These are phyloP conservation scores for Russula lepida DNA, from an alignment of 768 basidiomycete species.

Conservation along the genomic window DNA sequence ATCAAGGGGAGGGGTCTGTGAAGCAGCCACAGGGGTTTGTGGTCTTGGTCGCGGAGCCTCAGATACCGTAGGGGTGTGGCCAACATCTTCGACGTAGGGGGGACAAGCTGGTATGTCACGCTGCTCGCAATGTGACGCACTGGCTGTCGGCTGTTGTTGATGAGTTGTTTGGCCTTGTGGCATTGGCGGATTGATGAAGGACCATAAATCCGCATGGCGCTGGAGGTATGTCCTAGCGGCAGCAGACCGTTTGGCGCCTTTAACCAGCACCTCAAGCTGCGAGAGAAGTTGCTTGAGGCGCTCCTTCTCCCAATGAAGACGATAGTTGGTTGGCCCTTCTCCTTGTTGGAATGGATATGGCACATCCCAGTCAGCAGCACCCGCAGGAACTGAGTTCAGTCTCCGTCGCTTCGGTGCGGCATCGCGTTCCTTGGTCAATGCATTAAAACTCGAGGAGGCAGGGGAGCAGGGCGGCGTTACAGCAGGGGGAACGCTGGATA, in stretches of 20 bases:
- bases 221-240: slow-evolving; percentile 42
- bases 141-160: background rate
- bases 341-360: slow-evolving; percentile 69
- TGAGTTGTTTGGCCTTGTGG: background rate
- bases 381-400: slow-evolving; percentile 62
- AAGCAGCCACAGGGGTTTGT: slow-evolving; percentile 9
- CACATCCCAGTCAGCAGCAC: slow-evolving; percentile 75
- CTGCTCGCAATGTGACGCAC: background rate
- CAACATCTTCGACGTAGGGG: background rate
- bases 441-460: background rate
- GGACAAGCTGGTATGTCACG: background rate
- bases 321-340: slow-evolving; percentile 63
- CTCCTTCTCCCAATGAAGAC: slow-evolving; percentile 53
- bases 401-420: slow-evolving; percentile 50
- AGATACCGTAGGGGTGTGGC: background rate
- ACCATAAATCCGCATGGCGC: slow-evolving; percentile 22
- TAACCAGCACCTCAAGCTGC: slow-evolving; percentile 53
- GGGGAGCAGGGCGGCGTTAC: background rate
- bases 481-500: background rate
- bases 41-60: background rate
- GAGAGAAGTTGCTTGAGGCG: slow-evolving; percentile 53
- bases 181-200: background rate
- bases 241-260: slow-evolving; percentile 52
- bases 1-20: slow-evolving; percentile 30
- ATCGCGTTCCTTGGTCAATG: slow-evolving; percentile 7